phyloP scores from a whole-genome alignment of 1,139 yeast species.

The Eremothecium gossypii region DNA sequence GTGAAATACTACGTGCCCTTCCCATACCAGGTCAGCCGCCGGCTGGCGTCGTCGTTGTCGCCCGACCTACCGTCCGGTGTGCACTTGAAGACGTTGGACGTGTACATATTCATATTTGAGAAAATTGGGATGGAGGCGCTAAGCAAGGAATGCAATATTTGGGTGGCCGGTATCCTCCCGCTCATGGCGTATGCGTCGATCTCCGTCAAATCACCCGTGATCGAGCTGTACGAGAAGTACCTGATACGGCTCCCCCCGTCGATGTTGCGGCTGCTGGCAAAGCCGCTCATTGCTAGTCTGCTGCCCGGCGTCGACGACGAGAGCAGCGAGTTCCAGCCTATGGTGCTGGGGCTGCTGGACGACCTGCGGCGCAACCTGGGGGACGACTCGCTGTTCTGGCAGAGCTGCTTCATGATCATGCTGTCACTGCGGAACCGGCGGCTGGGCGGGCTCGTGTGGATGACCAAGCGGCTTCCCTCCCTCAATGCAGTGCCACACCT shows the following conservation, averaged over 20 bases:
- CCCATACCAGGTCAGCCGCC: slow-evolving; percentile 30
- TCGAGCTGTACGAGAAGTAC: slow-evolving; percentile 49
- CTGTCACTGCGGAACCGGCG: slow-evolving; percentile 71
- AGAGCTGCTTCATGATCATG: slow-evolving; percentile 62
- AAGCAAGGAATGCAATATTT: slow-evolving; percentile 46
- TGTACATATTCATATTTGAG: slow-evolving; percentile 62
- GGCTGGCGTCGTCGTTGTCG: slow-evolving; percentile 48
- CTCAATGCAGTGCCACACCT: slow-evolving; percentile 32
- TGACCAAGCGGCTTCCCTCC: slow-evolving; percentile 56
- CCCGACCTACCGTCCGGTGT: slow-evolving; percentile 88
- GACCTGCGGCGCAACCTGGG: slow-evolving; percentile 46
- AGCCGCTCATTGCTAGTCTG: slow-evolving; percentile 64
- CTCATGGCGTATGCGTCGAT: slow-evolving; percentile 80
- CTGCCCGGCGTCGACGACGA: slow-evolving; percentile 91
- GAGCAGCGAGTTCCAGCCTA: slow-evolving; percentile 67
- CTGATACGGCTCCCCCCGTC: slow-evolving; percentile 44
- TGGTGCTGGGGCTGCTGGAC: slow-evolving; percentile 52
- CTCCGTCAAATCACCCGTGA: slow-evolving; percentile 69
- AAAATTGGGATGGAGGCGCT: slow-evolving; percentile 45
- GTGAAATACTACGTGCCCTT: slow-evolving; percentile 40
- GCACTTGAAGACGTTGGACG: slow-evolving; percentile 75
- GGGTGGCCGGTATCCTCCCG: slow-evolving; percentile 90
- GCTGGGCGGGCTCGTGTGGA: slow-evolving; percentile 76
- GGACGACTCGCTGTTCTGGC: slow-evolving; percentile 82
- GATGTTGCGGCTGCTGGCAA: slow-evolving; percentile 45